phyloP scores from a whole-genome alignment of 441 rosid genomes.

The Brassica hybrid region DNA sequence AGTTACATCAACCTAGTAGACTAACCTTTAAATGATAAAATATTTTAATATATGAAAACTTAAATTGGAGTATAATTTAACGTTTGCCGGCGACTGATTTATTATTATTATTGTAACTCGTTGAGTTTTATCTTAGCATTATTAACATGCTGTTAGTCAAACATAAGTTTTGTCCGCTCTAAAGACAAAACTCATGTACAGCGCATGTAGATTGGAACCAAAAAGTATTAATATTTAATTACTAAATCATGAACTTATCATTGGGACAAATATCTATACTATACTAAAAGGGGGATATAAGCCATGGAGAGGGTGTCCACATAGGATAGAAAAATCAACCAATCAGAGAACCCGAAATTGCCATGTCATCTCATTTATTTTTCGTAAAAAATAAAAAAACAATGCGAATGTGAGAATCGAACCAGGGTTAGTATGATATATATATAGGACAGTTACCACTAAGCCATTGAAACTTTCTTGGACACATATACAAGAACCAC shows the following conservation, averaged over 20 bases:
- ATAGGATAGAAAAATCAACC: too few species aligned
- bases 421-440: too few species aligned
- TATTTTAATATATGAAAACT: conserved; percentile 21
- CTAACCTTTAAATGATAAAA: conserved; percentile 17
- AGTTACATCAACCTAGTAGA: conserved; percentile 22
- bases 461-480: too few species aligned
- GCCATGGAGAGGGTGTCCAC: too few species aligned
- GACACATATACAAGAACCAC: too few species aligned
- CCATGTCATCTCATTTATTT: too few species aligned
- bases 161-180: conserved; percentile 37
- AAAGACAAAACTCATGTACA: conserved; percentile 32
- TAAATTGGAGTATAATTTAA: conserved; percentile 5
- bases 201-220: conserved; percentile 33
- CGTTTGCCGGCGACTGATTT: conserved; percentile 30
- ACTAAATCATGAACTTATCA: conserved; percentile 14
- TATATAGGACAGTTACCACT: too few species aligned
- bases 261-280: background rate
- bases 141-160: conserved; percentile 27
- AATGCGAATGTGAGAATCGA: too few species aligned
- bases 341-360: too few species aligned
- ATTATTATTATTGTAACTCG: conserved; percentile 8
- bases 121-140: conserved; percentile 22
- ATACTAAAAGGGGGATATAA: too few species aligned
- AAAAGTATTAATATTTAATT: conserved; percentile 7
- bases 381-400: too few species aligned